Evolutionary conservation across 768 basidiomycete species (phyloP).

Genomic region (Kondoa malvinella): DNA sequence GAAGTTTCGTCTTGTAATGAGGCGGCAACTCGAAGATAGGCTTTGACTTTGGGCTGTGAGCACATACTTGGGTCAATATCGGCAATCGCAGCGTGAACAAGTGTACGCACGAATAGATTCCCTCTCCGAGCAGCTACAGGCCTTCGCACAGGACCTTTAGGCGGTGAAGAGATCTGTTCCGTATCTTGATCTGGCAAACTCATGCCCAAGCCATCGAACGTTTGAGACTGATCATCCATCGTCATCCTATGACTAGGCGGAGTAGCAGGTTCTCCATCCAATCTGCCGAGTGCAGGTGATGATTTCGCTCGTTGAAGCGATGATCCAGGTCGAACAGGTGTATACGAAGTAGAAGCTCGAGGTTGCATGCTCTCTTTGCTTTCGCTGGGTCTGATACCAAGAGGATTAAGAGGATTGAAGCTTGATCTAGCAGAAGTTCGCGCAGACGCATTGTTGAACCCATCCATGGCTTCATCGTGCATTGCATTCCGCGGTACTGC

Average conservation of each 20-base stretch:
- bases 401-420: not conserved
- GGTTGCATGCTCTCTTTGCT: not conserved
- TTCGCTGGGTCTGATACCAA: not conserved
- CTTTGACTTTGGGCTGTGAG: slow-evolving; percentile 24
- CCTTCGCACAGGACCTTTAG: slow-evolving; percentile 1
- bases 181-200: not conserved
- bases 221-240: not conserved
- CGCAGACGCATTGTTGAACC: not conserved
- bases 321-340: not conserved
- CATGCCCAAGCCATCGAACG: slow-evolving; percentile 4
- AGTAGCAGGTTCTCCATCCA: not conserved
- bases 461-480: not conserved
- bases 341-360: no score
- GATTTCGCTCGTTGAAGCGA: slow-evolving; percentile 3
- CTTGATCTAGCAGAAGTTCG: not conserved
- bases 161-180: not conserved
- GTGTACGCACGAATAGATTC: not conserved
- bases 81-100: no score
- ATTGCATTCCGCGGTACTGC: no score
- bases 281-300: not conserved
- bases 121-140: slow-evolving; percentile 2
- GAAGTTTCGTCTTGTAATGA: slow-evolving; percentile 17
- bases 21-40: slow-evolving; percentile 22
- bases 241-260: not conserved
- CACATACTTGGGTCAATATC: not conserved